A percentile compares a stretch with the other conserved stretches of the same genome.
Evolutionary conservation across 148 eudicot species (phyloP).

Genomic region (Diospyros lotus): DNA sequence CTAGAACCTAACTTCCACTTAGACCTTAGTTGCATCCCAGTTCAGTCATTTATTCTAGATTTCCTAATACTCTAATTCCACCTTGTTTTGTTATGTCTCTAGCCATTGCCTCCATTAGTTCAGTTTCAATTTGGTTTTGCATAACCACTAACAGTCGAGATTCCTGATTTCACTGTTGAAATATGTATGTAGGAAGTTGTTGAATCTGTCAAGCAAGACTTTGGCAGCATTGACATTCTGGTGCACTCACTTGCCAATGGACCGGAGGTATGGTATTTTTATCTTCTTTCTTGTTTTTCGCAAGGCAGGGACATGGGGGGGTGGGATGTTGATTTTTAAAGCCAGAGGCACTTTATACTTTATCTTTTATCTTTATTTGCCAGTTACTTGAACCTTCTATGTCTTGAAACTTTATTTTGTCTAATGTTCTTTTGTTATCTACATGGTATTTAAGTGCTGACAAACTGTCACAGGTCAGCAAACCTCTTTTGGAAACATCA

Average conservation of each 20-base stretch:
- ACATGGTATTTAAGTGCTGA: conserved; percentile 4
- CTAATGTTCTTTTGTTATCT: neutral
- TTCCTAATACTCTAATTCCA: neutral
- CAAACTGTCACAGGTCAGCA: conserved; percentile 53
- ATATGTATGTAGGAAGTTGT: conserved; percentile 68
- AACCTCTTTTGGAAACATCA: conserved; percentile 90
- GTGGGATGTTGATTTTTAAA: neutral
- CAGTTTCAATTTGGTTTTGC: neutral
- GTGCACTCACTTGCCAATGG: conserved; percentile 99
- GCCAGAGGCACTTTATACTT: neutral
- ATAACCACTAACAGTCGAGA: neutral
- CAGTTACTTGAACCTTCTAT: neutral
- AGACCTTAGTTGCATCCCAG: neutral
- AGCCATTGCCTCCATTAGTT: neutral
- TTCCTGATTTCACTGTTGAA: neutral
- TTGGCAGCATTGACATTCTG: conserved; percentile 93
- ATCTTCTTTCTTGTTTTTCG: neutral
- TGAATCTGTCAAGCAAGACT: conserved; percentile 83
- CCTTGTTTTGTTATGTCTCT: neutral
- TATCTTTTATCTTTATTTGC: neutral
- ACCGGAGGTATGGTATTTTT: conserved; percentile 64
- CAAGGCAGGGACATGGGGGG: too few species aligned
- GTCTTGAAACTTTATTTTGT: neutral
- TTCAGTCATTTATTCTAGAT: neutral
- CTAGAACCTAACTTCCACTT: neutral